Conservation (phyloP, 1,139 yeast genomes). For the Pichia sorboxylosa region DNA sequence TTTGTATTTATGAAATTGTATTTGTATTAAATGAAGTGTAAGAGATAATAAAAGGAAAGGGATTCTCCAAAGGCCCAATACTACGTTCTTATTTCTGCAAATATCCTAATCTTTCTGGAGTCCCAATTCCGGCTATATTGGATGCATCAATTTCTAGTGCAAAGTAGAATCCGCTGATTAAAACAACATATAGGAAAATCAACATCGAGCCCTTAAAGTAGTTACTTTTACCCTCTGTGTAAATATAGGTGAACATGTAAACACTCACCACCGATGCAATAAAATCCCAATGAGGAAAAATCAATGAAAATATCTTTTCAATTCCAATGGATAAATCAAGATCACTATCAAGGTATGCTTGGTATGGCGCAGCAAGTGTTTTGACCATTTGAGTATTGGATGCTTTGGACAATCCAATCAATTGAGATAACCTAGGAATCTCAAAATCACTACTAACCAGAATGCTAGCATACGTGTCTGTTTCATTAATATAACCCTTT, state of each 20-base stretch:
- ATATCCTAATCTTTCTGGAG: too few relatives aligned
- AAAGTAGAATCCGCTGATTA: conserved; percentile 73
- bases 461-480: not conserved
- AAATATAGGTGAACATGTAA: conserved; percentile 81
- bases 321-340: conserved; percentile 7
- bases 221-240: conserved; percentile 94
- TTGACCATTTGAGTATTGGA: not conserved
- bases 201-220: conserved; percentile 91
- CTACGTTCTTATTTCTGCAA: too few relatives aligned
- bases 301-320: conserved; percentile 57
- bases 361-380: conserved; percentile 17
- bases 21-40: too few relatives aligned
- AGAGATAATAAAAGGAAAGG: too few relatives aligned
- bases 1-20: too few relatives aligned
- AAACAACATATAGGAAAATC: conserved; percentile 66
- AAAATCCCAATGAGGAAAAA: conserved; percentile 94
- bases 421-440: conserved; percentile 7
- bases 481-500: conserved; percentile 2
- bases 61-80: too few relatives aligned
- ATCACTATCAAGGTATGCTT: not conserved
- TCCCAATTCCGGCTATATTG: too few relatives aligned
- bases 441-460: conserved; percentile 1
- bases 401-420: conserved; percentile 4
- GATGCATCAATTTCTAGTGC: conserved; percentile 29
- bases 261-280: conserved; percentile 79